Conservation (phyloP, 1,284 basidiomycete genomes). For the Veloboletus limbatus region DNA sequence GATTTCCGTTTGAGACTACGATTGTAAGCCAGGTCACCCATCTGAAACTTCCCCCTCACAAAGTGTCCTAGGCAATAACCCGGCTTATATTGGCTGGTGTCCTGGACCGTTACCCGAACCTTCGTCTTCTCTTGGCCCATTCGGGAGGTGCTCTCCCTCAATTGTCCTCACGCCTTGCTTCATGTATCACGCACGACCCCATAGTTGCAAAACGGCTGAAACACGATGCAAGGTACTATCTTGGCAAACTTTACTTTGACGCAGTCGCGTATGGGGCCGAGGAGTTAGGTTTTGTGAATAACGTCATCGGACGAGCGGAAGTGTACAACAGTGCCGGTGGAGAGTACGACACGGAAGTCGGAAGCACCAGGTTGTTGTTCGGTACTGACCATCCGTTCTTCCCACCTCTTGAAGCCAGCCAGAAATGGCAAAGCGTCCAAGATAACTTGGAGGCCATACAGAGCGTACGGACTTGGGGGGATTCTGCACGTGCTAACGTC, state of each 20-base stretch:
- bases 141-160: slow-evolving; percentile 81
- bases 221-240: slow-evolving; percentile 81
- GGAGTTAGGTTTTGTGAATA: slow-evolving; percentile 74
- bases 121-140: slow-evolving; percentile 78
- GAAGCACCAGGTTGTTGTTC: slow-evolving; percentile 68
- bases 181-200: slow-evolving; percentile 82
- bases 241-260: slow-evolving; percentile 78
- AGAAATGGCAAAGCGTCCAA: slow-evolving; percentile 79
- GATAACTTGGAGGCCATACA: slow-evolving; percentile 81
- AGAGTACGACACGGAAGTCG: slow-evolving; percentile 34
- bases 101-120: slow-evolving; percentile 71
- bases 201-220: slow-evolving; percentile 67
- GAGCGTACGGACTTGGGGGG: slow-evolving; percentile 52
- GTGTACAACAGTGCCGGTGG: slow-evolving; percentile 43
- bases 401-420: slow-evolving; percentile 66
- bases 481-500: slow-evolving; percentile 53
- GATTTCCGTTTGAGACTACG: slow-evolving; percentile 88
- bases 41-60: slow-evolving; percentile 6
- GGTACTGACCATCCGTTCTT: slow-evolving; percentile 92
- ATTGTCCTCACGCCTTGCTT: slow-evolving; percentile 77
- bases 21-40: slow-evolving; percentile 49
- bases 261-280: slow-evolving; percentile 83
- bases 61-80: slow-evolving; percentile 58
- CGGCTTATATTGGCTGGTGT: slow-evolving; percentile 79
- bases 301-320: slow-evolving; percentile 60